Percentiles rank a stretch among this genome's conserved stretches.
Evolutionary conservation across 2,329 filamentous ascomycete genomes (phyloP).

Genomic region (Trichoderma cornu-damae): DNA sequence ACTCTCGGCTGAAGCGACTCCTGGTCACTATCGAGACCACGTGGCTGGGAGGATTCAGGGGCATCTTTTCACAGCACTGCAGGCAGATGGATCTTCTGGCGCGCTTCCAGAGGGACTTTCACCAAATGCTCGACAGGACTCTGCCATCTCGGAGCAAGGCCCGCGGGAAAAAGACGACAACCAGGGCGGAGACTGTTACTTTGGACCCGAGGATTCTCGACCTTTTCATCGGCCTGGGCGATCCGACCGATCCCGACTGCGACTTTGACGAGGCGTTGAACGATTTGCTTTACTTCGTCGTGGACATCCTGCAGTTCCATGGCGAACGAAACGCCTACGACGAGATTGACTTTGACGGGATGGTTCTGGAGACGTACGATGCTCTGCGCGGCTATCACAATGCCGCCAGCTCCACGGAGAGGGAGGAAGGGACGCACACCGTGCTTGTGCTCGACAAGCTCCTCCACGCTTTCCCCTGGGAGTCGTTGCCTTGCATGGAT

Average conservation of each 20-base stretch:
- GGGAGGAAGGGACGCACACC: constrained; percentile 57
- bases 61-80: constrained; percentile 77
- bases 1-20: constrained; percentile 69
- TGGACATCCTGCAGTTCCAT: constrained; percentile 94
- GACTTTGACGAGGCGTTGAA: constrained; percentile 87
- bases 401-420: constrained; percentile 37
- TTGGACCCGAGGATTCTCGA: constrained; percentile 66
- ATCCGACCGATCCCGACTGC: constrained; percentile 58
- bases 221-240: constrained; percentile 80
- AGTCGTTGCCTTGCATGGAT: constrained; percentile 82
- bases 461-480: constrained; percentile 90
- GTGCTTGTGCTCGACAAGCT: constrained; percentile 88
- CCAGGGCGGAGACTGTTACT: constrained; percentile 38
- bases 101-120: constrained; percentile 72
- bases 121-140: constrained; percentile 74
- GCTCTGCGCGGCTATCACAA: constrained; percentile 74
- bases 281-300: constrained; percentile 90
- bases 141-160: constrained; percentile 73
- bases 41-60: constrained; percentile 92
- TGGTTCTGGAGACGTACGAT: constrained; percentile 84
- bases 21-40: constrained; percentile 82
- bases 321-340: constrained; percentile 96
- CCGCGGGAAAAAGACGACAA: constrained; percentile 48
- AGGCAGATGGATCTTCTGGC: constrained; percentile 60
- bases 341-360: constrained; percentile 90